Evolutionary conservation across 2,329 filamentous ascomycete species (phyloP), one percentile per base, ranked within the genome.

Genomic region (Scytalidium sp.): DNA sequence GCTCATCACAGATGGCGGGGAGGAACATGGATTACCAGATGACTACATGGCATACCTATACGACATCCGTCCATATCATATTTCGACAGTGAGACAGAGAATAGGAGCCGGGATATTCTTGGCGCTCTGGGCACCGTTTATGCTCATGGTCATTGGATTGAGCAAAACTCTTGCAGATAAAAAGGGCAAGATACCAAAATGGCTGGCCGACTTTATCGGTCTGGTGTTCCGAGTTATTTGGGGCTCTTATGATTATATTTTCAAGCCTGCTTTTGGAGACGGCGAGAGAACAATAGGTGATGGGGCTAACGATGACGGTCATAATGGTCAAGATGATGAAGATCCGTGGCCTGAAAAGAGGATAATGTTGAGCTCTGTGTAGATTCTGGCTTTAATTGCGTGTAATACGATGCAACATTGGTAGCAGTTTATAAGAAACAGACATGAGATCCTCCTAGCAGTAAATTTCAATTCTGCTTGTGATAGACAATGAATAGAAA

Each of bases 1-100:
- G 53, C 78, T 97, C 45, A 81, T 99, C 59, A 82, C 78, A 13
- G 81, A 86, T 56, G 94, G 94, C 15, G 92, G 90, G 0, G 71
- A 73, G 2, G 91, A 97, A 66, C 87, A 94, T 64, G 74, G 76
- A n/a, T 75, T 99, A 1, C 94, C 94, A 0, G 69, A 76, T 4
- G 84, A 88, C 48, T 99, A 97, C 64, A 84, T 84, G 59, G 71
- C 73, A 2, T 96, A 92, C 66, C 76, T 99, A 3, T 72, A 78
- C 7, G 70, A 76, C 13, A 75, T 97, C 42, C 79, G 81, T 47
- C 73, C 88, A 0, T 97, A 93, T 66, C 82, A 74, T 0, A 74
- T 82, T 19, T 96, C 90, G 0, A 84, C 76, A 0, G 65, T 64
- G 45, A 74, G 80, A 25, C 93, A 97, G 67, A 72, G 67, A 15